These are phyloP conservation scores for Penicillium ucsense DNA, from an alignment of 495 filamentous ascomycete genomes.

Conservation along the genomic window DNA sequence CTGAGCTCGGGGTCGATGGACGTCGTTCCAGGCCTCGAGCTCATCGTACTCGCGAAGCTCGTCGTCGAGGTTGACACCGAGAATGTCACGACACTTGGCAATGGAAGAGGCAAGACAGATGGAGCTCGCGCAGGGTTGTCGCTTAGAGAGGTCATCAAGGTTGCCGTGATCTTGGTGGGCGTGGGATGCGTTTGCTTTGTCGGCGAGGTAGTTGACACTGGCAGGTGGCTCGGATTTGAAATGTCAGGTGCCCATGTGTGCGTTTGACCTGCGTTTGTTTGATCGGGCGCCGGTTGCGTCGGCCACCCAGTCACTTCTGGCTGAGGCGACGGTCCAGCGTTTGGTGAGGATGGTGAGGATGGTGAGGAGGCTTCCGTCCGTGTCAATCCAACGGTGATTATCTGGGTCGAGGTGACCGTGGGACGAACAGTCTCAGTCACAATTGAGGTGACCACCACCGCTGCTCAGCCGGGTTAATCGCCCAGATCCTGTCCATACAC, in stretches of 20 bases:
- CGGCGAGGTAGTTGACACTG: not conserved
- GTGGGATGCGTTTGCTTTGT: not conserved
- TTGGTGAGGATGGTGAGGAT: too few relatives aligned
- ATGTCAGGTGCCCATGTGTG: not conserved
- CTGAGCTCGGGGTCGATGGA: not conserved
- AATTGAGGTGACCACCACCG: conserved; percentile 3
- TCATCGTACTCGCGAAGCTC: not conserved
- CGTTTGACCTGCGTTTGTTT: not conserved
- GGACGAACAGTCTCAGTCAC: conserved; percentile 7
- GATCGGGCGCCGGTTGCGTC: not conserved
- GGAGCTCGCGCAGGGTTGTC: not conserved
- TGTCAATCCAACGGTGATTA: not conserved
- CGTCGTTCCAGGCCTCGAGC: not conserved
- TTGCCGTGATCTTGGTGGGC: too few relatives aligned
- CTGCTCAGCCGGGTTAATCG: not conserved
- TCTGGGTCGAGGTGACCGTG: conserved; percentile 1
- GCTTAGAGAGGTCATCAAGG: too few relatives aligned
- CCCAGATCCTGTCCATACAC: too few relatives aligned
- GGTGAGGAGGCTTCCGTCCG: not conserved
- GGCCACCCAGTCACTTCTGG: not conserved
- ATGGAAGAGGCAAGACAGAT: not conserved
- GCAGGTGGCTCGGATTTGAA: not conserved
- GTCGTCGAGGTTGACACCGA: not conserved
- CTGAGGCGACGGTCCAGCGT: too few relatives aligned
- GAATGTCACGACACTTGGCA: not conserved